Evolutionary conservation across 306 rosid species (phyloP).

Genomic region (Myrica gale): DNA sequence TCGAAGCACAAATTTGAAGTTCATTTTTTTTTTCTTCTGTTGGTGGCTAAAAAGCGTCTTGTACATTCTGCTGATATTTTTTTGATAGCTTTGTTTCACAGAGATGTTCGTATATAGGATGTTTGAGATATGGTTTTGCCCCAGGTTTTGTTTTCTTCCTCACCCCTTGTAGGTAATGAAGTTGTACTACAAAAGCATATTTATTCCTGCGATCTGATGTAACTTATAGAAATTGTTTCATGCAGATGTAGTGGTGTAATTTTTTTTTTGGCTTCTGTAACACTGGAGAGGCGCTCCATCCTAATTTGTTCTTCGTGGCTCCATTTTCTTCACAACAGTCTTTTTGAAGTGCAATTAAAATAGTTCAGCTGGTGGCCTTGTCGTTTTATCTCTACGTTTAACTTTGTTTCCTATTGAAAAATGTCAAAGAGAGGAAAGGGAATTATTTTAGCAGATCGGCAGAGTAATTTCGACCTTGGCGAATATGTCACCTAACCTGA

Average conservation of each 20-base stretch:
- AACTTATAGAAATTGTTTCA: conserved; percentile 18
- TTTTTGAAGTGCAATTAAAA: background rate
- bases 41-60: conserved; percentile 26
- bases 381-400: no score
- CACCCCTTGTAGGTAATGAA: conserved; percentile 20
- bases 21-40: conserved; percentile 10
- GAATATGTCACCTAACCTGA: no score
- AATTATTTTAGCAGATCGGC: no score
- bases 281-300: background rate
- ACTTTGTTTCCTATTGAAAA: no score
- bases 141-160: conserved; percentile 27
- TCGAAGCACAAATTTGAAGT: conserved; percentile 33
- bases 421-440: no score
- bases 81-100: conserved; percentile 19
- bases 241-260: conserved; percentile 6
- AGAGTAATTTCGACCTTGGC: no score
- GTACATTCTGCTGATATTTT: conserved; percentile 33
- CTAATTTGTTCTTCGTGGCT: background rate
- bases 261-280: background rate
- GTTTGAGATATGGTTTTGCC: conserved; percentile 8
- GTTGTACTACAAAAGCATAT: conserved; percentile 17
- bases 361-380: background rate
- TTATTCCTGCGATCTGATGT: conserved; percentile 34
- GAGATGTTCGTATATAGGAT: conserved; percentile 34
- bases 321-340: background rate